Evolutionary conservation across 805 yeast species (phyloP), one percentile per base, ranked within the genome.

Genomic region (Candida ulmi): DNA sequence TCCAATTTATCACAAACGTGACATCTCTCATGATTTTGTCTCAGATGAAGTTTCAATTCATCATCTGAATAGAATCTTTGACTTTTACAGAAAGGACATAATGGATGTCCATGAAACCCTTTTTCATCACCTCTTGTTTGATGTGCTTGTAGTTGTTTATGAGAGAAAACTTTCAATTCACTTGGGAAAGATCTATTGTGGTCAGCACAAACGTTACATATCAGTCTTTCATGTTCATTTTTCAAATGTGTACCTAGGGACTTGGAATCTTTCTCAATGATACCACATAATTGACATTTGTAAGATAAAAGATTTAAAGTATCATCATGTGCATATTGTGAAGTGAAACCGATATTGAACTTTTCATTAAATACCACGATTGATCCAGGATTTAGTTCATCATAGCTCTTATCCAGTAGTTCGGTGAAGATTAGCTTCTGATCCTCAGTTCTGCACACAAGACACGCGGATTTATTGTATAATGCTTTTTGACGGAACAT

Each of bases 61-160:
- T 91, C 96, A 30, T 79, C 86, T 0, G 95, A 86, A 57, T 93
- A 93, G 58, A 86, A 90, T 41, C 95, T 63, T 48, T 68, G 72
- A 2, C 78, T 78, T 4, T 71, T 62, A 60, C 99, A 93, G 58
- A 86, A 84, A 47, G 75, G 75, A 68, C 99, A 93, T 45, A 70
- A 65, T 0, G 98, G 97, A 58, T 90, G 98, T 0, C 98, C 98
- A 11, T 61, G 68, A 60, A 90, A 90, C 1, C 96, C 96, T 8
- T 66, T 65, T 30, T 68, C 71, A 52, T 90, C 95, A 36, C 96
- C 97, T 29, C 65, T 69, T 4, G 69, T 60, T 55, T 82, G 81
- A 61, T 93, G 99, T 33, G 62, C 69, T 43, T 76, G 78, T 33
- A 91, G 67, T 49, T 78, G 81, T 39, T 75, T 75, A 29, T 69